These are phyloP conservation scores for Phytophthora boehmeriae DNA, from an alignment of 352 stramenopile genomes.

Conservation along the genomic window DNA sequence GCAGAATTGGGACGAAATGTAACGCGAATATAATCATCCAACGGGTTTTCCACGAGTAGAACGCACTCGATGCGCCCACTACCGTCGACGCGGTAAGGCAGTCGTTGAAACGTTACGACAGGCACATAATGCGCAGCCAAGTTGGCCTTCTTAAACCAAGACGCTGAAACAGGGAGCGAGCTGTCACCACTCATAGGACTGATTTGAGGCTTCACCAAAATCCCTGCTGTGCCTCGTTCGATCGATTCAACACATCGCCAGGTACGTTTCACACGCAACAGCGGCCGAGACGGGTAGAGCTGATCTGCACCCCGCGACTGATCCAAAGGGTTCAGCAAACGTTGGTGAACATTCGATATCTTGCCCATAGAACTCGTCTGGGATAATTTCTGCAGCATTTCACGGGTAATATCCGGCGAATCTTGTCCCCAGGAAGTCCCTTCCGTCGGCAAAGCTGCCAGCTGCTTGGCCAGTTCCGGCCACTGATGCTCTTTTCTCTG, in stretches of 20 bases:
- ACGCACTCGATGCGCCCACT: slow-evolving; percentile 45
- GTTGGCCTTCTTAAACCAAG: slow-evolving; percentile 90
- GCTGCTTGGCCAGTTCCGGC: slow-evolving; percentile 57
- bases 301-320: slow-evolving; percentile 52
- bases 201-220: slow-evolving; percentile 92
- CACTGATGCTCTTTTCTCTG: slow-evolving; percentile 66
- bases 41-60: slow-evolving; percentile 82
- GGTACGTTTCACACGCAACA: slow-evolving; percentile 81
- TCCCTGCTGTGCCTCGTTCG: slow-evolving; percentile 69
- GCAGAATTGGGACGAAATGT: slow-evolving; percentile 36
- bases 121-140: slow-evolving; percentile 79
- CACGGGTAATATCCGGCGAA: slow-evolving; percentile 17
- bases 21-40: slow-evolving; percentile 76
- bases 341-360: slow-evolving; percentile 64
- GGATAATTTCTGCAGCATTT: slow-evolving; percentile 32
- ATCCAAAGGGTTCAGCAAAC: slow-evolving; percentile 68
- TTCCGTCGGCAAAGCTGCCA: slow-evolving; percentile 30
- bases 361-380: slow-evolving; percentile 47
- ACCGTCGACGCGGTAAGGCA: slow-evolving; percentile 41
- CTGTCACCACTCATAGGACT: slow-evolving; percentile 90
- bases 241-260: slow-evolving; percentile 89
- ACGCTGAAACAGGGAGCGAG: slow-evolving; percentile 73
- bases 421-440: slow-evolving; percentile 13
- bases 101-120: slow-evolving; percentile 70
- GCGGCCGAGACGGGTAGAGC: slow-evolving; percentile 68